Conservation (phyloP, 768 basidiomycete species). For the Mycena latifolia region DNA sequence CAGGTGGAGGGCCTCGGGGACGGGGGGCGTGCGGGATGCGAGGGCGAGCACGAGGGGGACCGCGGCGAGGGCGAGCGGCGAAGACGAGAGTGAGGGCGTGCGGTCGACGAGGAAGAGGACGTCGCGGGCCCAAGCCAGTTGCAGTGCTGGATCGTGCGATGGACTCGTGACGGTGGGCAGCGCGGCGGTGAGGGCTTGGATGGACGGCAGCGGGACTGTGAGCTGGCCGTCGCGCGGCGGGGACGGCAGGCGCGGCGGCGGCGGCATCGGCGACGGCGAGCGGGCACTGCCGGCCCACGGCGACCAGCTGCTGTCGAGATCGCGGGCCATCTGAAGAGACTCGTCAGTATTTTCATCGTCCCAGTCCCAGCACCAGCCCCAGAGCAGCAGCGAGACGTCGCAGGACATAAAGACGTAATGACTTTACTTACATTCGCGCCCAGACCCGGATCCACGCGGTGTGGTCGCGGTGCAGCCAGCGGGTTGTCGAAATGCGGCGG, state of each 20-base stretch:
- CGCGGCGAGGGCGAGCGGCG: slow-evolving; percentile 70
- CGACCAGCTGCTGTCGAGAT: slow-evolving; percentile 54
- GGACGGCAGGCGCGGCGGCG: slow-evolving; percentile 35
- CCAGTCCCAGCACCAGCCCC: slow-evolving; percentile 39
- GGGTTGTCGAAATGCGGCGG: slow-evolving; percentile 67
- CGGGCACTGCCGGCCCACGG: slow-evolving; percentile 28
- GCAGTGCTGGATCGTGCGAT: slow-evolving; percentile 66
- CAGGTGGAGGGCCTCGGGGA: slow-evolving; percentile 82
- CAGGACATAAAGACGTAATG: slow-evolving; percentile 27
- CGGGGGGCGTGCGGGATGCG: slow-evolving; percentile 37
- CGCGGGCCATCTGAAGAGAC: slow-evolving; percentile 70
- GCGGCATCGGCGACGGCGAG: slow-evolving; percentile 41
- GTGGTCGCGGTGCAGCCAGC: slow-evolving; percentile 75
- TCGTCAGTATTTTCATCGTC: slow-evolving; percentile 18
- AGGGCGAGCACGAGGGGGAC: slow-evolving; percentile 74
- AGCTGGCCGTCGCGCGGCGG: slow-evolving; percentile 58
- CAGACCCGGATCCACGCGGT: slow-evolving; percentile 69
- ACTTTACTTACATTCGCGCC: slow-evolving; percentile 70
- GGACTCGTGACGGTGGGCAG: slow-evolving; percentile 66
- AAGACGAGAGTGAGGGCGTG: slow-evolving; percentile 47
- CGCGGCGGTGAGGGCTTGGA: slow-evolving; percentile 67
- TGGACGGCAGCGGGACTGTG: slow-evolving; percentile 77
- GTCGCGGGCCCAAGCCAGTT: slow-evolving; percentile 86
- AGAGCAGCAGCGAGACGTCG: slow-evolving; percentile 35
- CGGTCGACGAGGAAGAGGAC: slow-evolving; percentile 85